Base-by-base conservation (phyloP, 495 filamentous ascomycete genomes). In the Tetracladium marchalianum region DNA sequence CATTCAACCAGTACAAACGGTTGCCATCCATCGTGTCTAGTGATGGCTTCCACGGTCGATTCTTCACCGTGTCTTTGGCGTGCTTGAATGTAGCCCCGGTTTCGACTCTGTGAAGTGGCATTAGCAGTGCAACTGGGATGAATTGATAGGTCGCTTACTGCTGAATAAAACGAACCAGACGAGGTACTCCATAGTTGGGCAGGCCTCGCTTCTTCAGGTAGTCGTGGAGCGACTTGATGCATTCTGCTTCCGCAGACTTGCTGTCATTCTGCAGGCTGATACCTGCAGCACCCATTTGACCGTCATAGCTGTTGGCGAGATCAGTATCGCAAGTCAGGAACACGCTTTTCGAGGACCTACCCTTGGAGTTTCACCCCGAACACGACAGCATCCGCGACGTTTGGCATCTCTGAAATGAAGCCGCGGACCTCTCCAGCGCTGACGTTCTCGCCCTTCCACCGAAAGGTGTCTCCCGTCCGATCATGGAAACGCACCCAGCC, bases 311-410 rank as follows among this genome's bases (percentile, higher is more conserved):
- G 13, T 27, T n/a, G n/a, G n/a, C n/a, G n/a, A n/a, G n/a, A n/a
- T n/a, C n/a, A n/a, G n/a, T n/a, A n/a, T n/a, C n/a, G n/a, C n/a
- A n/a, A n/a, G n/a, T n/a, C n/a, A n/a, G n/a, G n/a, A n/a, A n/a
- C n/a, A n/a, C n/a, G n/a, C 22, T 3, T 27, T 27, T 27, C 7
- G 7, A 39, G 19, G 37, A 58, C 62, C 39, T 62, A 72, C 69
- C 63, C 57, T 17, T 39, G 41, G 12, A 75, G 50, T 31, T 65
- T 70, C 1, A 76, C 70, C 11, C 72, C 72, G 50, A 70, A 76
- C 2, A 76, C 71, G 15, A 71, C 63, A 4, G 71, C 71, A 59
- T 76, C 72, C 34, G 65, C 61, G 12, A 74, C 65, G 8, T 62
- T 64, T 0, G 62, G 55, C 40, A 73, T 65, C 19, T 58, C 55